Percentiles rank a stretch among this genome's conserved stretches.
Evolutionary conservation across 2,329 filamentous ascomycete genomes (phyloP).

Genomic region (Colletotrichum spinosum): DNA sequence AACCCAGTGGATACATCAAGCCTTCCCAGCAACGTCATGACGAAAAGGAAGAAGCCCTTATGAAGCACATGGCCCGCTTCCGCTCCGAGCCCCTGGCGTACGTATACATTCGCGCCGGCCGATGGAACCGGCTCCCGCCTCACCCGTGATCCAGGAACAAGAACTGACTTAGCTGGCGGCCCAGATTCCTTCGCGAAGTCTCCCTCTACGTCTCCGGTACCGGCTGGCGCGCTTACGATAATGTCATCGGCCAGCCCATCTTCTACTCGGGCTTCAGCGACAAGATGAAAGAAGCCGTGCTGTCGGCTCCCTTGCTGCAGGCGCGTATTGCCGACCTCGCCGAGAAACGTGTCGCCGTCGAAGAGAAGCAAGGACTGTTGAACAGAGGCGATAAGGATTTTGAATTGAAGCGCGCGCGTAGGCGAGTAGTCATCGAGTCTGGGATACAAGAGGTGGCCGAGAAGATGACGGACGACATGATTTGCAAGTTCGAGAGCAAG

Average conservation of each 20-base stretch:
- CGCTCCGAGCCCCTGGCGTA: constrained; percentile 75
- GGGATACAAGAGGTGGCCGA: constrained; percentile 85
- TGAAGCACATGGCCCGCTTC: constrained; percentile 89
- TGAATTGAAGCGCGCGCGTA: constrained; percentile 62
- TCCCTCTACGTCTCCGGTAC: constrained; percentile 92
- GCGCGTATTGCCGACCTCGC: constrained; percentile 82
- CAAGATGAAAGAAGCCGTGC: constrained; percentile 83
- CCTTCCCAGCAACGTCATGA: constrained; percentile 54
- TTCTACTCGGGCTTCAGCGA: constrained; percentile 95
- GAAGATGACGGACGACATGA: constrained; percentile 92
- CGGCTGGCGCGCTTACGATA: constrained; percentile 95
- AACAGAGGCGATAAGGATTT: constrained; percentile 67
- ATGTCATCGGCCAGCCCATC: constrained; percentile 89
- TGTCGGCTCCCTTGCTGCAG: constrained; percentile 81
- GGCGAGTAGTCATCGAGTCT: constrained; percentile 74
- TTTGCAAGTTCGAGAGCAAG: constrained; percentile 98
- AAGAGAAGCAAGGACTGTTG: constrained; percentile 80
- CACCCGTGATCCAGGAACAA: constrained; percentile 27
- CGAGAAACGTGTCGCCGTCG: constrained; percentile 77
- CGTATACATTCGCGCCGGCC: constrained; percentile 38
- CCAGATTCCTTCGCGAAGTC: constrained; percentile 90
- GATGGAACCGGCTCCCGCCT: constrained; percentile 1
- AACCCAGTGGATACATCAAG: constrained; percentile 77
- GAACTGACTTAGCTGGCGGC: constrained; percentile 20
- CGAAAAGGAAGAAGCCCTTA: constrained; percentile 75